These are phyloP conservation scores for Gnomoniopsis sp. DNA, from an alignment of 2,329 filamentous ascomycete species.

Conservation along the genomic window DNA sequence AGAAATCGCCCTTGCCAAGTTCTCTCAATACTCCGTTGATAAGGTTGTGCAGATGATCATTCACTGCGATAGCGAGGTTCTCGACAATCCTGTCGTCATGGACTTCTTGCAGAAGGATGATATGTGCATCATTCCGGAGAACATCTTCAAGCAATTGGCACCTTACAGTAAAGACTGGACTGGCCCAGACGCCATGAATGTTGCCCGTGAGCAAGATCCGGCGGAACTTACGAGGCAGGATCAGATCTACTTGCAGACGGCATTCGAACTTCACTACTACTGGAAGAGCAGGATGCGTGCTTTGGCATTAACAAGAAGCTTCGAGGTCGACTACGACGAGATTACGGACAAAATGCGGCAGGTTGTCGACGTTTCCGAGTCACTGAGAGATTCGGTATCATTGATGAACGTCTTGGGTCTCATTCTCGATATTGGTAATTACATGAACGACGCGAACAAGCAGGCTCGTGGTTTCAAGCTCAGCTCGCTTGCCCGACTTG, in stretches of 20 bases:
- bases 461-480: conserved; percentile 98
- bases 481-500: conserved; percentile 84
- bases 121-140: conserved; percentile 88
- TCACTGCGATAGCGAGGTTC: conserved; percentile 83
- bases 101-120: conserved; percentile 94
- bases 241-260: conserved; percentile 90
- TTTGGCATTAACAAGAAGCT: conserved; percentile 77
- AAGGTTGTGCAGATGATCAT: conserved; percentile 91
- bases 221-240: conserved; percentile 87
- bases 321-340: conserved; percentile 87
- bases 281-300: conserved; percentile 98
- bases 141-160: conserved; percentile 84
- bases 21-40: conserved; percentile 78
- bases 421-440: conserved; percentile 97
- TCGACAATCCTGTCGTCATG: conserved; percentile 91
- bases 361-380: conserved; percentile 84
- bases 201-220: conserved; percentile 81
- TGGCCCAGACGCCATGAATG: conserved; percentile 74
- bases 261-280: conserved; percentile 93
- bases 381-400: conserved; percentile 83
- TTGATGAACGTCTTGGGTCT: conserved; percentile 94
- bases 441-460: conserved; percentile 99
- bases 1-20: conserved; percentile 91
- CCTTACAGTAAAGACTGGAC: conserved; percentile 98
- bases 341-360: conserved; percentile 81